Base-by-base conservation (phyloP, 331 rosid species). In the Quercus lobata region DNA sequence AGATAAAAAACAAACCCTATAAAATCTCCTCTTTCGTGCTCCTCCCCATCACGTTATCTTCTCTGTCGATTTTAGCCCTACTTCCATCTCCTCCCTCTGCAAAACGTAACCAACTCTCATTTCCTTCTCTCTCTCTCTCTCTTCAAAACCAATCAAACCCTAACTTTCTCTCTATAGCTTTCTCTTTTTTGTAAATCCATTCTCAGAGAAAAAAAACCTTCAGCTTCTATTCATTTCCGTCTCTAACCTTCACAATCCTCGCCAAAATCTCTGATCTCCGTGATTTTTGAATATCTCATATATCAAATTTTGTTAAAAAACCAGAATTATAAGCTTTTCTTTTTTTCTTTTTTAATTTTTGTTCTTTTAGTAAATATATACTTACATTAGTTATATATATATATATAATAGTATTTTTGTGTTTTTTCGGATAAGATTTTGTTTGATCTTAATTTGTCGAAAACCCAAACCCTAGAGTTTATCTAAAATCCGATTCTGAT, bases 51-150 rank as follows among this genome's bases (percentile, higher is more conserved):
- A 68, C 80, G 76, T 80, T 85, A 80, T 85, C 89, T 79, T 61
- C 82, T 70, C 65, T 55, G 60, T 57, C 53, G 57, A 71, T 75
- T 76, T 78, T n/a, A 71, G 82, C 84, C 86, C 86, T 85, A 80
- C 82, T 35, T 32, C 74, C 49, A 41, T 41, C 49, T 9, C 49
- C 3, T 9, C 18, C 55, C 55, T 68, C 73, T 65, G 75, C 32
- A 72, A 54, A 71, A 75, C 32, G 29, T 41, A 55, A 32, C 77
- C 19, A 17, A 68, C 61, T 63, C 52, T 16, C 37, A 17, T 14
- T 46, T 24, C 17, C 65, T 34, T 44, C 11, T 37, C 30, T 74
- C 15, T 69, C 54, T 10, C 56, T 69, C 54, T 10, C 56, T 66
- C 68, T 21, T 53, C 55, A 49, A 11, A 49, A 14, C 10, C 7